phyloP scores from a whole-genome alignment of 768 basidiomycete species.

The Panaeolus cyanescens region DNA sequence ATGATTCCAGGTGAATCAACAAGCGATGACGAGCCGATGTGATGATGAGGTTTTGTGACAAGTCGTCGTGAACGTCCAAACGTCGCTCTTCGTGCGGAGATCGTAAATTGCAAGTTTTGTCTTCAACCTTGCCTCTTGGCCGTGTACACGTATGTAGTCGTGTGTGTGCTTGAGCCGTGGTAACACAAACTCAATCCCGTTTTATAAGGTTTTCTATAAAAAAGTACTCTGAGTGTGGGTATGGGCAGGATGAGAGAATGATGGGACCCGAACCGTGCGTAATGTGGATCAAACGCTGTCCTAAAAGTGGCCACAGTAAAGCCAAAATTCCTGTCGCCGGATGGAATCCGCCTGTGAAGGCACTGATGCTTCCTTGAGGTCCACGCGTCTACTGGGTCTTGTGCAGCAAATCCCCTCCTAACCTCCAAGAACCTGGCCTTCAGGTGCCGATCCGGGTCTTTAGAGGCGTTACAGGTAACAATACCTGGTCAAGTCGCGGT shows the following conservation, averaged over 20 bases:
- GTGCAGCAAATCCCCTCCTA: not conserved
- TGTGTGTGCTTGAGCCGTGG: not conserved
- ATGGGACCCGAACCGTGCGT: conserved; percentile 2
- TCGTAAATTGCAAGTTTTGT: not conserved
- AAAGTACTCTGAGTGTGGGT: not conserved
- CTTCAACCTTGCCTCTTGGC: not conserved
- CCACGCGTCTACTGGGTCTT: not conserved
- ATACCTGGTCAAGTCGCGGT: not conserved
- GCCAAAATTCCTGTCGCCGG: not conserved
- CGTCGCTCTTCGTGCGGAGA: no score
- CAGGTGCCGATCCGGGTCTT: not conserved
- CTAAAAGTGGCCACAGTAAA: not conserved
- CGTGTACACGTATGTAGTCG: conserved; percentile 3
- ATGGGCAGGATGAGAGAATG: not conserved
- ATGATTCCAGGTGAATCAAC: conserved; percentile 1
- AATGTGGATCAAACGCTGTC: not conserved
- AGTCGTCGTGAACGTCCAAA: not conserved
- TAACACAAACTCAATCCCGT: not conserved
- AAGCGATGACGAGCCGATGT: conserved; percentile 1
- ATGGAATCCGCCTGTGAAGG: not conserved
- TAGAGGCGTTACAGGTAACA: not conserved
- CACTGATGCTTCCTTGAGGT: not conserved
- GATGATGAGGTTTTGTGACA: conserved; percentile 1
- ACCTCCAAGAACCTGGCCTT: not conserved
- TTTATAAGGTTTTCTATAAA: conserved; percentile 2